These are phyloP conservation scores for Phlyctochytrium planicorne DNA, from an alignment of 192 early-diverging fungal species.

Conservation along the genomic window DNA sequence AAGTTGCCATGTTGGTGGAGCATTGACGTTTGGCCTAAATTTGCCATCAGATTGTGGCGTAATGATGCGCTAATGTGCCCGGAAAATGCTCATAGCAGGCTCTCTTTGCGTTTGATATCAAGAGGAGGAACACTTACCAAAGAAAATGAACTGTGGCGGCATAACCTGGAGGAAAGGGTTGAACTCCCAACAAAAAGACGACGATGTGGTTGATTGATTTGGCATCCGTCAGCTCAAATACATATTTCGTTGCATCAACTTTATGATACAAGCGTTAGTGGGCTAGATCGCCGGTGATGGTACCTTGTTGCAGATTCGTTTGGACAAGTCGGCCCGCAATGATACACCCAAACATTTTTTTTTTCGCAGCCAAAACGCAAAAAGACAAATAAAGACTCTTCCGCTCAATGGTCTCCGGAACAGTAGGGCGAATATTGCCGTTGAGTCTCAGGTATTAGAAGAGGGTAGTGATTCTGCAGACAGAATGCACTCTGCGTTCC, in stretches of 20 bases:
- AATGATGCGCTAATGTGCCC: neutral
- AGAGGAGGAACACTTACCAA: slow-evolving; percentile 57
- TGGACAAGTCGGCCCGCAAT: slow-evolving; percentile 87
- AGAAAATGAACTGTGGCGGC: slow-evolving; percentile 92
- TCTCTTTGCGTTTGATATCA: neutral
- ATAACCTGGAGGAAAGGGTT: slow-evolving; percentile 85
- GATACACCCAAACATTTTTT: slow-evolving; percentile 95
- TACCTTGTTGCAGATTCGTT: slow-evolving; percentile 84
- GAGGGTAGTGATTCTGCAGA: no score
- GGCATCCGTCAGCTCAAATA: slow-evolving; percentile 87
- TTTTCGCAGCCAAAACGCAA: no score
- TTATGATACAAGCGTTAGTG: neutral
- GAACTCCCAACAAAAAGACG: slow-evolving; percentile 83
- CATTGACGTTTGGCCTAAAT: slow-evolving; percentile 27
- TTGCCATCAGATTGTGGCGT: neutral
- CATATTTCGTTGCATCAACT: slow-evolving; percentile 67
- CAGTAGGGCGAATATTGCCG: no score
- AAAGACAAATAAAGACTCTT: no score
- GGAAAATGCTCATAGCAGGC: slow-evolving; percentile 4
- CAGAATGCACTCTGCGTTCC: no score
- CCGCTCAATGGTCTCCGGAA: no score
- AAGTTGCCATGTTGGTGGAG: slow-evolving; percentile 39
- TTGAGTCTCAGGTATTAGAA: no score
- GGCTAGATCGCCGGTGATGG: neutral
- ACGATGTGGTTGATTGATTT: slow-evolving; percentile 91